Conservation (phyloP, 169 alveolate species). For the Plasmodium chabaudi region DNA sequence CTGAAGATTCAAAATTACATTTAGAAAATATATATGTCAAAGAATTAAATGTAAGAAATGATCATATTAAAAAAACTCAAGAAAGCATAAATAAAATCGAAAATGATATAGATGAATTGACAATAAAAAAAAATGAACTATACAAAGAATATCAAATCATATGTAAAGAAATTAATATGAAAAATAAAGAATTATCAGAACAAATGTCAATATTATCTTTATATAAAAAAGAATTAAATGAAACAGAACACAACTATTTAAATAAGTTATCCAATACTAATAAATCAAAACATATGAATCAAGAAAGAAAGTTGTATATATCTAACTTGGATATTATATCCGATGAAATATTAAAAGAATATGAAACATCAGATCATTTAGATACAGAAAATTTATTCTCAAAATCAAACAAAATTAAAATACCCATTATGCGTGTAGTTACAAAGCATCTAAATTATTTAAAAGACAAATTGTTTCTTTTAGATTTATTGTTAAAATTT, state of each 20-base stretch:
- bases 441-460: conserved; percentile 33
- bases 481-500: conserved; percentile 42
- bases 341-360: conserved; percentile 60
- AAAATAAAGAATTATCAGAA: conserved; percentile 24
- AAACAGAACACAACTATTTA: conserved; percentile 51
- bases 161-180: conserved; percentile 46
- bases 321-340: conserved; percentile 36
- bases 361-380: conserved; percentile 23
- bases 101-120: conserved; percentile 20
- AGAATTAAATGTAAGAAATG: conserved; percentile 34
- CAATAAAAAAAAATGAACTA: conserved; percentile 26
- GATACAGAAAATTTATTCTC: conserved; percentile 29
- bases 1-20: conserved; percentile 59
- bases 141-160: conserved; percentile 42
- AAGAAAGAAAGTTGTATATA: conserved; percentile 66
- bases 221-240: conserved; percentile 46
- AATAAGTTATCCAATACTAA: conserved; percentile 61
- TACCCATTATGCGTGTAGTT: conserved; percentile 24
- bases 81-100: conserved; percentile 38
- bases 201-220: conserved; percentile 13
- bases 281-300: conserved; percentile 70
- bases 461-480: conserved; percentile 40
- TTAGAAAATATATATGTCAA: conserved; percentile 59
- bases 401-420: conserved; percentile 42
- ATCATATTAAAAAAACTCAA: conserved; percentile 30